Evolutionary conservation across 2,329 filamentous ascomycete species (phyloP).

Genomic region (Ceratocystis ficicola): DNA sequence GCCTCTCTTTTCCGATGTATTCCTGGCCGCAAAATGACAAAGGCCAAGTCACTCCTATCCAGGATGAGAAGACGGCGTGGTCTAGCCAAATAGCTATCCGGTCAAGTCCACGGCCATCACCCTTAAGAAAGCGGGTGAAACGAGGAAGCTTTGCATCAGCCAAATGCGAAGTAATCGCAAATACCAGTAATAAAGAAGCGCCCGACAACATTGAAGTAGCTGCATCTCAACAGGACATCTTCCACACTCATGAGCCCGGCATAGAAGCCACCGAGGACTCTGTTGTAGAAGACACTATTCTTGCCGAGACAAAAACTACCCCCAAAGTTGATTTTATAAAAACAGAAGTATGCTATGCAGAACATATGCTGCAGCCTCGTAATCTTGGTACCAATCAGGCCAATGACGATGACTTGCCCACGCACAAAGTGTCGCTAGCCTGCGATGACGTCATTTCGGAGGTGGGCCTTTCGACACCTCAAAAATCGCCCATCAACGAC

Average conservation of each 20-base stretch:
- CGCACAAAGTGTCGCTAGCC: background rate
- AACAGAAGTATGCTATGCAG: background rate
- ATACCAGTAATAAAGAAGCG: background rate
- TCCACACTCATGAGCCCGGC: background rate
- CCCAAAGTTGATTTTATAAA: background rate
- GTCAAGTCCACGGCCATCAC: conserved; percentile 10
- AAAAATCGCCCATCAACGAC: background rate
- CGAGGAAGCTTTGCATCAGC: background rate
- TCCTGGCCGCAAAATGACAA: background rate
- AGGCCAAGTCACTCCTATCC: background rate
- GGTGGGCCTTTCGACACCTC: background rate
- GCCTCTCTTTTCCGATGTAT: conserved; percentile 12
- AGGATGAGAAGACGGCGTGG: conserved; percentile 5
- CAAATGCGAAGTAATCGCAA: background rate
- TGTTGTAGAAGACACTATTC: conserved; percentile 17
- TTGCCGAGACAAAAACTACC: background rate
- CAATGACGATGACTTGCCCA: background rate
- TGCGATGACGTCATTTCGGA: conserved; percentile 9
- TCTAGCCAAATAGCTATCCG: conserved; percentile 19
- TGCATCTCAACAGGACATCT: background rate
- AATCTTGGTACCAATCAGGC: background rate
- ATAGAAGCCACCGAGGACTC: conserved; percentile 4
- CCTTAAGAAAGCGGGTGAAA: conserved; percentile 4
- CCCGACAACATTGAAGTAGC: background rate
- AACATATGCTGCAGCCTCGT: background rate